Evolutionary conservation across 495 filamentous ascomycete genomes (phyloP).

Genomic region (Penicillium robsamsonii): DNA sequence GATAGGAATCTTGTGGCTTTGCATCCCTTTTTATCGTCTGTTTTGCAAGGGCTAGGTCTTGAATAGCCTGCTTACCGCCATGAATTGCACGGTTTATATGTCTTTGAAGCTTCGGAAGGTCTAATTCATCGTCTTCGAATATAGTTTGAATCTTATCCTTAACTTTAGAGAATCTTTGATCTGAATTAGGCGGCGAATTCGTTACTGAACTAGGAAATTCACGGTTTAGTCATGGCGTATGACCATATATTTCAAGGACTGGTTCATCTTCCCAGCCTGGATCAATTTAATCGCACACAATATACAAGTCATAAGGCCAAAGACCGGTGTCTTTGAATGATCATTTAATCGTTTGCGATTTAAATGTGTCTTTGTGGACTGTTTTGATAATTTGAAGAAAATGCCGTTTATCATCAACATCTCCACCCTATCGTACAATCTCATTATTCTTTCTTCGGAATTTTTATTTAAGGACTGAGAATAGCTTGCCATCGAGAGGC

Average conservation of each 20-base stretch:
- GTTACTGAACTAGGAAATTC: too few relatives aligned
- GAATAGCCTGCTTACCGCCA: too few relatives aligned
- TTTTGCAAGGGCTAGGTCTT: neutral
- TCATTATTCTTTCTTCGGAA: neutral
- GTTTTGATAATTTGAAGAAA: too few relatives aligned
- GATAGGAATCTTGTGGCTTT: too few relatives aligned
- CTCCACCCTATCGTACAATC: too few relatives aligned
- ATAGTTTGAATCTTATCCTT: neutral
- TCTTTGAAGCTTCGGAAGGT: neutral
- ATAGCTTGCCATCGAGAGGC: too few relatives aligned
- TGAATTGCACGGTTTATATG: neutral
- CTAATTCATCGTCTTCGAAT: neutral
- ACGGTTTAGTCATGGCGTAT: too few relatives aligned
- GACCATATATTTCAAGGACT: neutral
- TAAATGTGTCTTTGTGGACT: too few relatives aligned
- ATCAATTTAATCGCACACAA: neutral
- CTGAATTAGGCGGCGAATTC: too few relatives aligned
- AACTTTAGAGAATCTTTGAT: too few relatives aligned
- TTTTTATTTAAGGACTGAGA: too few relatives aligned
- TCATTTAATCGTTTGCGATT: neutral
- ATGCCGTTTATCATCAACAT: neutral
- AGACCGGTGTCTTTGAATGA: neutral
- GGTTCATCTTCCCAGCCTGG: neutral
- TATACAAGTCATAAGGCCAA: neutral
- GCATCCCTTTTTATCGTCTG: neutral